Evolutionary conservation across 208 protist genomes (phyloP), one percentile per base, ranked within the genome.

Genomic region (Wallacemonas collosoma): DNA sequence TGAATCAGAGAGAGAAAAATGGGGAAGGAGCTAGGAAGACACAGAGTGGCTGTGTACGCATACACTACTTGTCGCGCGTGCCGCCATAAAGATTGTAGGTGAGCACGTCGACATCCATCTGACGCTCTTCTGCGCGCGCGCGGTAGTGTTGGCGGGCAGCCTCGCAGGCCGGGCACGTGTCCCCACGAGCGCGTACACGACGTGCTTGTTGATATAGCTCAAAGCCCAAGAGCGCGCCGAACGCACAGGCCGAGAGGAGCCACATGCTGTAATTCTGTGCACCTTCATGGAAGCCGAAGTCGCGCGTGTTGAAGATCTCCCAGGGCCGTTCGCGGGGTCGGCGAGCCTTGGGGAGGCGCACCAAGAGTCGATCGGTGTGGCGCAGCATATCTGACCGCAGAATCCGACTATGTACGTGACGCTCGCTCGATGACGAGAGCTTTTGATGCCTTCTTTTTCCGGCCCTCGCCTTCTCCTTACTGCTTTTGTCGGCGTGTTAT

Each of bases 211-310:
- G 89, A 45, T 89, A 91, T 36, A 89, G 69, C 73, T 96, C 91
- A 68, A 94, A 83, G 43, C 71, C 35, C 17, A 95, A 71, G 61
- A 95, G 68, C 26, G 35, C 56, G 8, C 45, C 17, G 45, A 81
- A 79, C 26, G 80, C 67, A 3, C 45, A 63, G 38, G 85, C 83
- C 11, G 71, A 74, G 41, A 87, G 63, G n/a, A 87, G 15, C 90
- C 90, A 95, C 90, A 95, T 95, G 68, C 65, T 71, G 79, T 91
- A 90, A 83, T 96, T 96, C 78, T 96, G 89, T 53, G 83, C 86
- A 4, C 91, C 89, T 73, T 96, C 91, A 67, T 91, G 83, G 51
- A 87, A 93, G 54, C 89, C 88, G 80, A 86, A 96, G 68, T 96
- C 89, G 47, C 91, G 85, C 17, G 88, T 88, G 75, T 96, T 96